These are phyloP conservation scores for Asparagopsis taxiformis DNA, from an alignment of 31 red algal species.

Conservation along the genomic window DNA sequence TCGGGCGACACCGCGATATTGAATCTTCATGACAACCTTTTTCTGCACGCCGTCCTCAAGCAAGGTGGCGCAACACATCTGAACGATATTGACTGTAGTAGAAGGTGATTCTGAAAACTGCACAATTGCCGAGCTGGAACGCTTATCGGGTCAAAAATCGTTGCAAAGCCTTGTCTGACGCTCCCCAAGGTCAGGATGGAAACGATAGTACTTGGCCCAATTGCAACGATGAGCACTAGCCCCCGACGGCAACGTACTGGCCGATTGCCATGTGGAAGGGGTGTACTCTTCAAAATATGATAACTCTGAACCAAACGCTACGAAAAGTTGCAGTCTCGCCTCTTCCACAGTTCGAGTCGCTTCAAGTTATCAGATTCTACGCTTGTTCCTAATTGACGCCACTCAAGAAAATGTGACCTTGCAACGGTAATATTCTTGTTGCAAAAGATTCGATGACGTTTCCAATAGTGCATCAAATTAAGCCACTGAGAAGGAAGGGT, in stretches of 20 bases:
- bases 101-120: constrained; percentile 50
- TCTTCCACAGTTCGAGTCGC: too few relatives aligned
- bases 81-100: constrained; percentile 79
- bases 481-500: too few relatives aligned
- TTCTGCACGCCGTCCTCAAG: constrained; percentile 1
- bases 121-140: constrained; percentile 19
- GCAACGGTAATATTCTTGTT: too few relatives aligned
- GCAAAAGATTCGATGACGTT: too few relatives aligned
- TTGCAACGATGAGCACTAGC: constrained; percentile 83
- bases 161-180: constrained; percentile 57
- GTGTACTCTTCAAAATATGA: too few relatives aligned
- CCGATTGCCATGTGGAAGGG: too few relatives aligned
- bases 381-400: too few relatives aligned
- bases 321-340: too few relatives aligned
- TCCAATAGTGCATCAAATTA: too few relatives aligned
- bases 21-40: constrained; percentile 71
- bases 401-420: too few relatives aligned
- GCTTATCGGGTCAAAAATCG: constrained; percentile 59
- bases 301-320: too few relatives aligned
- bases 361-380: too few relatives aligned
- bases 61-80: constrained; percentile 59
- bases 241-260: constrained; percentile 22
- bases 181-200: constrained; percentile 41
- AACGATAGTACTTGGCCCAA: constrained; percentile 83
- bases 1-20: constrained; percentile 83